These are phyloP conservation scores for Lentinula aciculospora DNA, from an alignment of 768 basidiomycete genomes.

Conservation along the genomic window DNA sequence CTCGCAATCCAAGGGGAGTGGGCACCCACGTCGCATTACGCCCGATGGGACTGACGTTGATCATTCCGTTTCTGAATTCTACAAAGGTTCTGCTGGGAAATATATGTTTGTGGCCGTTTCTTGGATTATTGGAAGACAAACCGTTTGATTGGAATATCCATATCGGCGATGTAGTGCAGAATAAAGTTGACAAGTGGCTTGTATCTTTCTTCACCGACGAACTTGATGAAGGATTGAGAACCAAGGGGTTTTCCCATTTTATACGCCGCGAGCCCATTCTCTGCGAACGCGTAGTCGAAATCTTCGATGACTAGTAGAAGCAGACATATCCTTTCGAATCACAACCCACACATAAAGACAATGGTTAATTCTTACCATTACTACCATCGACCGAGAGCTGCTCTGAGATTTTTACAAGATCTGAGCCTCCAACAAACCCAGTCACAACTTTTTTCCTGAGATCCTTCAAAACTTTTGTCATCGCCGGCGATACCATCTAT, in stretches of 20 bases:
- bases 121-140: conserved; percentile 20
- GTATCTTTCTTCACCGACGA: conserved; percentile 88
- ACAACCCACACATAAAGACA: conserved; percentile 3
- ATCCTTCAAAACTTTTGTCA: conserved; percentile 59
- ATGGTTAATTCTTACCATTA: conserved; percentile 52
- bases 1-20: background rate
- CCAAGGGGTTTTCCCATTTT: conserved; percentile 70
- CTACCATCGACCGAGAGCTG: conserved; percentile 61
- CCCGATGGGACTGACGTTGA: conserved; percentile 95
- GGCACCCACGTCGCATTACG: conserved; percentile 83
- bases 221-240: conserved; percentile 85
- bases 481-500: conserved; percentile 60
- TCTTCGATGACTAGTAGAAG: conserved; percentile 72
- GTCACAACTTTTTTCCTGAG: conserved; percentile 70
- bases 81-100: conserved; percentile 83
- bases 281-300: conserved; percentile 90
- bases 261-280: conserved; percentile 92
- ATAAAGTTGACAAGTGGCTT: conserved; percentile 90
- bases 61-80: conserved; percentile 96
- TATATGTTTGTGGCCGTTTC: background rate
- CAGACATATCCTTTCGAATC: too few relatives aligned
- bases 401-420: conserved; percentile 83
- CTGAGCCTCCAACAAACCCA: conserved; percentile 93
- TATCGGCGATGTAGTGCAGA: conserved; percentile 86
- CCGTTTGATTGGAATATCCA: conserved; percentile 95